Evolutionary conservation across 2,329 filamentous ascomycete genomes (phyloP).

Genomic region (Xenoacremonium recifei): DNA sequence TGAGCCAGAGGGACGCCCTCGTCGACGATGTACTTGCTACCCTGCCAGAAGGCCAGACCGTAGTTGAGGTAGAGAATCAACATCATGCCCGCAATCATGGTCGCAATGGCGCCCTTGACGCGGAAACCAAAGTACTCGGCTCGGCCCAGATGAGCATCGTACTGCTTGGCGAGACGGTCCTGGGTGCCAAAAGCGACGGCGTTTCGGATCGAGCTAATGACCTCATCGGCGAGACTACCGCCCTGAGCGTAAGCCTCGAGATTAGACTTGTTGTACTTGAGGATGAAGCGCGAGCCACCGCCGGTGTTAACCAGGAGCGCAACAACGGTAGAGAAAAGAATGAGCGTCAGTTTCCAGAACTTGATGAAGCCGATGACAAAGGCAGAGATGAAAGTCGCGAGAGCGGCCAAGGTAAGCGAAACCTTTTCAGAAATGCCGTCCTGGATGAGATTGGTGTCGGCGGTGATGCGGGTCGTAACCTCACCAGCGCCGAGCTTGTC

Average conservation of each 20-base stretch:
- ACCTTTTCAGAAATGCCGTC: constrained; percentile 93
- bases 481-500: constrained; percentile 92
- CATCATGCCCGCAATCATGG: constrained; percentile 86
- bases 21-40: constrained; percentile 69
- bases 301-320: constrained; percentile 80
- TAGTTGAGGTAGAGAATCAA: constrained; percentile 83
- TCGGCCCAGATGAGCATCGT: constrained; percentile 70
- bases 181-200: constrained; percentile 92
- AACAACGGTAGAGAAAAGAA: constrained; percentile 77
- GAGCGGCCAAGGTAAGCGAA: constrained; percentile 69
- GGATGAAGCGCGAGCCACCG: constrained; percentile 67
- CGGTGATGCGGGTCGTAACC: constrained; percentile 90
- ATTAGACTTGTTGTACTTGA: constrained; percentile 77
- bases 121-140: constrained; percentile 77
- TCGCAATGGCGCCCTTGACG: constrained; percentile 68
- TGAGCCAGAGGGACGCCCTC: constrained; percentile 65
- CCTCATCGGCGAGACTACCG: constrained; percentile 89
- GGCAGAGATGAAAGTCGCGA: constrained; percentile 82
- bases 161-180: constrained; percentile 83
- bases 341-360: constrained; percentile 91
- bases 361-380: constrained; percentile 89
- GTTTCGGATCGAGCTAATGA: constrained; percentile 89
- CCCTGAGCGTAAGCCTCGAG: constrained; percentile 79
- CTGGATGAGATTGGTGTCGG: constrained; percentile 90
- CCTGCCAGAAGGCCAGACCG: constrained; percentile 85